phyloP scores from a whole-genome alignment of 2,329 filamentous ascomycete genomes.

The Colletotrichum tanaceti region DNA sequence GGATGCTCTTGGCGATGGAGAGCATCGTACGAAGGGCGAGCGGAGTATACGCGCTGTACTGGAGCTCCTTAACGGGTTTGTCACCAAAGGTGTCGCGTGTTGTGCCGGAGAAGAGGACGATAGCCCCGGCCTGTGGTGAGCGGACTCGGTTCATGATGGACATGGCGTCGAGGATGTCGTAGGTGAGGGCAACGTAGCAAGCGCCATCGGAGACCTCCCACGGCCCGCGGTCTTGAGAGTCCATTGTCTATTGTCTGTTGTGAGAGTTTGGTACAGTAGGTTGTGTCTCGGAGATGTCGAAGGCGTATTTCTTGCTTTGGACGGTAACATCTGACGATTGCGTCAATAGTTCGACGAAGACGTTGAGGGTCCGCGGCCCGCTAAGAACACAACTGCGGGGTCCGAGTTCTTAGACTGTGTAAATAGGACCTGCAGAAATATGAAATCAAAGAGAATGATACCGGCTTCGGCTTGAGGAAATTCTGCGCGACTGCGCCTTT shows the following conservation, averaged over 20 bases:
- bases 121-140: conserved; percentile 78
- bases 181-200: conserved; percentile 77
- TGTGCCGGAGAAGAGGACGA: conserved; percentile 82
- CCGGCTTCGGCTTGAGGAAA: no score
- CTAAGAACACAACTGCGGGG: conserved; percentile 11
- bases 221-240: conserved; percentile 32
- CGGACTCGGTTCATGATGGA: conserved; percentile 74
- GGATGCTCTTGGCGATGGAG: conserved; percentile 69
- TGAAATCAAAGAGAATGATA: not conserved
- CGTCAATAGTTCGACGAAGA: not conserved
- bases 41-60: conserved; percentile 79
- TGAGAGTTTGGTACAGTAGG: not conserved
- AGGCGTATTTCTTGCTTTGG: not conserved
- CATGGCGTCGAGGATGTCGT: conserved; percentile 67
- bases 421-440: no score
- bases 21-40: conserved; percentile 77
- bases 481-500: no score
- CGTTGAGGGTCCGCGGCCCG: not conserved
- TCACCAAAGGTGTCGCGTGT: conserved; percentile 80
- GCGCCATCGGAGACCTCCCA: conserved; percentile 60
- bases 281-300: not conserved
- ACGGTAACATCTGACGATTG: not conserved
- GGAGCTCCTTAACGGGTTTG: conserved; percentile 78
- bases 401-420: not conserved
- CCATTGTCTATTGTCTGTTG: conserved; percentile 8